Base-by-base conservation (phyloP, 2,329 filamentous ascomycete species). In the Ophiocordyceps unilateralis region DNA sequence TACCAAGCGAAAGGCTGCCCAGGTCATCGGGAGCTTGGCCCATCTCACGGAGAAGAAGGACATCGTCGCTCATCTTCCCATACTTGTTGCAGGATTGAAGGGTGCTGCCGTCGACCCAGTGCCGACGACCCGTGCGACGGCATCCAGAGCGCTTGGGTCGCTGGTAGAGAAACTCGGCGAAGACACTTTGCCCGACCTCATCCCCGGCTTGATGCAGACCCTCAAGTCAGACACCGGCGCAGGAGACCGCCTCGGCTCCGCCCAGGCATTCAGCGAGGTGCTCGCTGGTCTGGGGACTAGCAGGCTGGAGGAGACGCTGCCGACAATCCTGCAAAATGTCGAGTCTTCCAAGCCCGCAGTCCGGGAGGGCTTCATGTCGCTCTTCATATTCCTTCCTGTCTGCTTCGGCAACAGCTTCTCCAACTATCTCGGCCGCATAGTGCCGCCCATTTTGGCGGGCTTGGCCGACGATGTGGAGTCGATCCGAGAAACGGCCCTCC, bases 371-470 rank as follows among this genome's bases (percentile, higher is more conserved):
- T 98, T 98, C 68, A 98, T 98, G 91, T 95, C 91, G 8, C 74
- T 98, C 36, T 98, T 98, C 65, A 96, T 98, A 51, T 98, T 95
- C 74, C 77, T 98, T 66, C 91, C 91, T 12, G 91, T 94, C 43
- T 98, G 91, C 65, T 98, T 98, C 55, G 91, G 91, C 55, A 98
- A 98, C 71, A 93, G 88, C 61, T 98, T 98, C 56, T 83, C 91
- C 52, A 87, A 86, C 57, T 98, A 98, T 57, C 80, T 98, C 47
- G 85, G 81, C 63, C 87, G 81, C 58, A 94, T 98, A 54, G 94
- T 98, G 53, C 93, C 91, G 17, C 83, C 91, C 19, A 96, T 98
- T 54, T 71, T 98, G 49, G 79, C 86, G 49, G 93, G 93, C 53
- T 72, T 98, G 59, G 93, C 91, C 28, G 91, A 98, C 58, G 91